These are phyloP conservation scores for Hemerocallis citrina DNA, from an alignment of 106 monocot genomes.

Conservation along the genomic window DNA sequence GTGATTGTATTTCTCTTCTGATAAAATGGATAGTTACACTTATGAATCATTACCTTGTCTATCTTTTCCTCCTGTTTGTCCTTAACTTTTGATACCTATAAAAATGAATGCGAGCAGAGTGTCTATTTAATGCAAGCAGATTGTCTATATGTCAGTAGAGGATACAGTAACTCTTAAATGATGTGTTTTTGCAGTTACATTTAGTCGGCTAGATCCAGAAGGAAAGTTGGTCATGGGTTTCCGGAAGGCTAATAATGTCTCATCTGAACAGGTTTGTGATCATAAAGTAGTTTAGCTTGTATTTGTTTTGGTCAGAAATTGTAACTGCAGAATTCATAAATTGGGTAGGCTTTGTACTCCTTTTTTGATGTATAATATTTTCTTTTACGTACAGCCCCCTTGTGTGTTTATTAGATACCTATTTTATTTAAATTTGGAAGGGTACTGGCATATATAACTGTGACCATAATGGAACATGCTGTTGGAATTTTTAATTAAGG, in stretches of 20 bases:
- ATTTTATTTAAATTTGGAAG: background rate
- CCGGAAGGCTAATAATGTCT: conserved; percentile 60
- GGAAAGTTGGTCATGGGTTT: conserved; percentile 96
- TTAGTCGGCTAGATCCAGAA: conserved; percentile 94
- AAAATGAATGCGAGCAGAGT: background rate
- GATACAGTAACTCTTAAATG: background rate
- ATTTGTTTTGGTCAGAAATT: background rate
- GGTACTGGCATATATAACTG: background rate
- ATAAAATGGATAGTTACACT: background rate
- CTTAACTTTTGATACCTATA: background rate
- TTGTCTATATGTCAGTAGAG: background rate
- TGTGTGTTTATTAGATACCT: background rate
- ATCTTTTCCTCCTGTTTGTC: background rate
- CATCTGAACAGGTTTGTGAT: conserved; percentile 51
- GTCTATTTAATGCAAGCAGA: no score
- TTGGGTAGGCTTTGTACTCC: no score
- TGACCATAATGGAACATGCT: background rate
- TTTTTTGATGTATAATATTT: no score
- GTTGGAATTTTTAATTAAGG: no score
- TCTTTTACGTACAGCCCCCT: no score
- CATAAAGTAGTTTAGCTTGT: background rate
- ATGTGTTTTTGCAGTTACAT: conserved; percentile 67
- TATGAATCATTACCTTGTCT: background rate
- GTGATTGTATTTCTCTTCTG: background rate
- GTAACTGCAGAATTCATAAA: background rate